These are phyloP conservation scores for Chrysoporthe deuterocubensis DNA, from an alignment of 2,329 filamentous ascomycete genomes.

Conservation along the genomic window DNA sequence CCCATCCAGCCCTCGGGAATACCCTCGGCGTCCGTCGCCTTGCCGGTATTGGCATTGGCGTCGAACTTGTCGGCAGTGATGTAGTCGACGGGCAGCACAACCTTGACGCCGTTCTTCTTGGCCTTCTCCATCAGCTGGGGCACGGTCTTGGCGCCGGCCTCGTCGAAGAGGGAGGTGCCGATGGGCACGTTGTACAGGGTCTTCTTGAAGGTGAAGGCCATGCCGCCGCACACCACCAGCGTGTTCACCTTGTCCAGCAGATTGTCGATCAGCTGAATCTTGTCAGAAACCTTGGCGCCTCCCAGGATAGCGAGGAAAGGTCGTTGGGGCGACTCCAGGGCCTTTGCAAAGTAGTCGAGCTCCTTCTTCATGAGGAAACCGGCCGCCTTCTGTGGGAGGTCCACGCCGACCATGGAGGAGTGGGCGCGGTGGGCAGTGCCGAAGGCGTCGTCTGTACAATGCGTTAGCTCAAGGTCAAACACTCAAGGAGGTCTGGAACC, in stretches of 20 bases:
- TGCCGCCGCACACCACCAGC: slow-evolving; percentile 93
- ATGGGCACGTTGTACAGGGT: slow-evolving; percentile 90
- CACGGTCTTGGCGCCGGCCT: slow-evolving; percentile 91
- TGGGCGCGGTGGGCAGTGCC: slow-evolving; percentile 97
- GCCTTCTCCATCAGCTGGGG: slow-evolving; percentile 89
- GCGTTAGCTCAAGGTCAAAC: slow-evolving; percentile 31
- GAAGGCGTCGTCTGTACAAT: slow-evolving; percentile 82
- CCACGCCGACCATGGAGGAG: slow-evolving; percentile 98
- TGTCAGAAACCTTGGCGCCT: slow-evolving; percentile 98
- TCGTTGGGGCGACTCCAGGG: slow-evolving; percentile 87
- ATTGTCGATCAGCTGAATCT: slow-evolving; percentile 99
- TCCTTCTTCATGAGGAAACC: slow-evolving; percentile 99
- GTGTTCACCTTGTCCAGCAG: slow-evolving; percentile 97
- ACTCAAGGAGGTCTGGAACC: background rate
- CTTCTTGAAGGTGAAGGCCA: slow-evolving; percentile 99
- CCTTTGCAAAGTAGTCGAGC: slow-evolving; percentile 98
- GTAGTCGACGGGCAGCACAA: slow-evolving; percentile 94
- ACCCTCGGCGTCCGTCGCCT: slow-evolving; percentile 82
- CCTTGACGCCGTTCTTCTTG: slow-evolving; percentile 92
- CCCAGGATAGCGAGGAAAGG: slow-evolving; percentile 99
- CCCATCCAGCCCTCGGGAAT: slow-evolving; percentile 99
- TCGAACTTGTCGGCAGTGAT: slow-evolving; percentile 95
- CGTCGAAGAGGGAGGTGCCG: slow-evolving; percentile 89
- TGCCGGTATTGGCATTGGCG: slow-evolving; percentile 78
- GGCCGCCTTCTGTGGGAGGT: slow-evolving; percentile 94